A percentile compares a stretch with the other conserved stretches of the same genome.
These are phyloP conservation scores for Euphorbia lathyris DNA, from an alignment of 345 rosid species.

Conservation along the genomic window DNA sequence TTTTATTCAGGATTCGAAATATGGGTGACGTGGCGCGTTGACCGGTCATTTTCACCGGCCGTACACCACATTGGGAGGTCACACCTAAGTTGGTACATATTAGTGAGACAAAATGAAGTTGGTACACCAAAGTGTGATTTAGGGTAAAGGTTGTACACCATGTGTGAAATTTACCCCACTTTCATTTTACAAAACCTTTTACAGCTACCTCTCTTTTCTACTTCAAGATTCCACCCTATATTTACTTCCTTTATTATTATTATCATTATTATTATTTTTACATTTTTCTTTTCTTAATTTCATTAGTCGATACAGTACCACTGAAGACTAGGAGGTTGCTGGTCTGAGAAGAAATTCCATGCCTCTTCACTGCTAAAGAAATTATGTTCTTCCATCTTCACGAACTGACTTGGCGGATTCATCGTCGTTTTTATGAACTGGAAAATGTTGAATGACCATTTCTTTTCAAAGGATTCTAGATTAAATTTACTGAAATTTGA, in stretches of 20 bases:
- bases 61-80: no score
- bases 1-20: no score
- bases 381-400: slow-evolving; percentile 82
- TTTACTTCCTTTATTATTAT: background rate
- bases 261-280: background rate
- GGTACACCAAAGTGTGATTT: no score
- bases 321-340: slow-evolving; percentile 75
- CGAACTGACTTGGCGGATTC: slow-evolving; percentile 41
- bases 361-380: slow-evolving; percentile 77
- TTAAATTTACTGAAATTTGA: no score
- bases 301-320: slow-evolving; percentile 72
- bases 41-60: no score
- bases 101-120: no score
- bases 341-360: slow-evolving; percentile 76
- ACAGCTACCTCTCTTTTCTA: background rate
- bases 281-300: slow-evolving; percentile 19
- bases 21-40: no score
- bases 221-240: slow-evolving; percentile 1
- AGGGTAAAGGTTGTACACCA: no score
- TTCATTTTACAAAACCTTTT: slow-evolving; percentile 11
- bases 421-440: slow-evolving; percentile 20
- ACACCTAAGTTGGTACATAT: no score
- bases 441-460: slow-evolving; percentile 10
- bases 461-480: no score
- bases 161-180: no score